phyloP scores from a whole-genome alignment of 75 land plant genomes.

The Sequoiadendron giganteum region DNA sequence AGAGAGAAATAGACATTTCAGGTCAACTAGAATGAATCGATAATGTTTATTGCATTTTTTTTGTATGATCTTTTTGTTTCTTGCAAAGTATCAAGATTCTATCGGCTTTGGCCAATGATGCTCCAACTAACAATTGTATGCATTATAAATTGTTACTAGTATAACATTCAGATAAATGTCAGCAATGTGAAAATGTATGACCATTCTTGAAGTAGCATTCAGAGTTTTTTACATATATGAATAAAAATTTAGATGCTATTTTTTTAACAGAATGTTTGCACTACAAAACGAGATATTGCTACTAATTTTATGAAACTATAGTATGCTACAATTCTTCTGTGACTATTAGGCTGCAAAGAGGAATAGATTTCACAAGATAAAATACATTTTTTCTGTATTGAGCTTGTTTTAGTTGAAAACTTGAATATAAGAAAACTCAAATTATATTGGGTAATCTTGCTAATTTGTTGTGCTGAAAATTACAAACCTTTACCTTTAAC shows the following conservation, averaged over 20 bases:
- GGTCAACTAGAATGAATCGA: too few species aligned
- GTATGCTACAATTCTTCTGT: too few species aligned
- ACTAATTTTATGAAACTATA: too few species aligned
- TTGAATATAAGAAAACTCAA: too few species aligned
- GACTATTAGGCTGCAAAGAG: neutral
- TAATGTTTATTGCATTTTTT: neutral
- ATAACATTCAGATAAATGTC: neutral
- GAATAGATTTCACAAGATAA: neutral
- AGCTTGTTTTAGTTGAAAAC: too few species aligned
- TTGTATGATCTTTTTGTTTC: neutral
- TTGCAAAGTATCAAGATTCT: neutral
- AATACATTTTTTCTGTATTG: neutral
- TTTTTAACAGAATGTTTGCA: too few species aligned
- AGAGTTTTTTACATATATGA: neutral
- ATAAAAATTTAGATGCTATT: neutral
- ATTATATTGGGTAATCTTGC: too few species aligned
- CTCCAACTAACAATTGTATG: neutral
- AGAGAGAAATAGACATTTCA: too few species aligned
- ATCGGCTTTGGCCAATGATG: neutral
- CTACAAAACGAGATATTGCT: too few species aligned
- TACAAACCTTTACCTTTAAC: too few species aligned
- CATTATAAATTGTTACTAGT: neutral
- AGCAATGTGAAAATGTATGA: neutral
- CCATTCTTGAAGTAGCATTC: neutral
- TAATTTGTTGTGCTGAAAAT: too few species aligned